Percentiles rank a stretch among this genome's conserved stretches.
Evolutionary conservation across 805 yeast genomes (phyloP).

Genomic region (Candida khao-thaluensis): DNA sequence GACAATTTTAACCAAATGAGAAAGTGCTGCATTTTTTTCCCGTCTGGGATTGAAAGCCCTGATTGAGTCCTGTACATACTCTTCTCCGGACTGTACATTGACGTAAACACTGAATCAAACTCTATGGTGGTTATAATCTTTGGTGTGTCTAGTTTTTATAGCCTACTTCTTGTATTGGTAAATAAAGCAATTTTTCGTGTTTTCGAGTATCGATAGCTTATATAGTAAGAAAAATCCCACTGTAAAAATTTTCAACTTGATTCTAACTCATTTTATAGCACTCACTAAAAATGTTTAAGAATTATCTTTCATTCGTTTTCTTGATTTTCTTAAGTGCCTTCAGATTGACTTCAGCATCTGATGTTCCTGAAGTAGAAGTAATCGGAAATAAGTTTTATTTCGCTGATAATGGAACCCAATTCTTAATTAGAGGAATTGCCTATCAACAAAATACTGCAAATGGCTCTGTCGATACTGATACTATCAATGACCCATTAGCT

Average conservation of each 20-base stretch:
- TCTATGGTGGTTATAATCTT: conserved; percentile 3
- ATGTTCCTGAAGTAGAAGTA: conserved; percentile 38
- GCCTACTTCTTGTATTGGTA: conserved; percentile 10
- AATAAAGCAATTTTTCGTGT: conserved; percentile 11
- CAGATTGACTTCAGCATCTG: background rate
- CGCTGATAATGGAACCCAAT: conserved; percentile 44
- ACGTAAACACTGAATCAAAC: background rate
- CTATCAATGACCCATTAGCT: conserved; percentile 41
- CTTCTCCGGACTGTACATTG: conserved; percentile 1
- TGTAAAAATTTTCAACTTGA: background rate
- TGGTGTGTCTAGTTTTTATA: conserved; percentile 6
- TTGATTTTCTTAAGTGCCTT: conserved; percentile 9
- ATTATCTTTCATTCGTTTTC: conserved; percentile 14
- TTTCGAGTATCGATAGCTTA: conserved; percentile 8
- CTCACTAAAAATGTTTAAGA: conserved; percentile 6
- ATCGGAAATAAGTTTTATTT: conserved; percentile 44
- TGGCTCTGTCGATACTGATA: conserved; percentile 14
- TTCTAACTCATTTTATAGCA: background rate
- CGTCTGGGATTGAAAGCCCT: conserved; percentile 9
- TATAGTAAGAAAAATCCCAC: conserved; percentile 3
- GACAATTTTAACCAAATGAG: conserved; percentile 1
- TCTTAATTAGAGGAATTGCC: conserved; percentile 44
- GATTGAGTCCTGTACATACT: conserved; percentile 1
- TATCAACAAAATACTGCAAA: conserved; percentile 43
- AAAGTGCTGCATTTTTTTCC: conserved; percentile 8